These are phyloP conservation scores for Lactarius vividus DNA, from an alignment of 768 basidiomycete genomes.

Conservation along the genomic window DNA sequence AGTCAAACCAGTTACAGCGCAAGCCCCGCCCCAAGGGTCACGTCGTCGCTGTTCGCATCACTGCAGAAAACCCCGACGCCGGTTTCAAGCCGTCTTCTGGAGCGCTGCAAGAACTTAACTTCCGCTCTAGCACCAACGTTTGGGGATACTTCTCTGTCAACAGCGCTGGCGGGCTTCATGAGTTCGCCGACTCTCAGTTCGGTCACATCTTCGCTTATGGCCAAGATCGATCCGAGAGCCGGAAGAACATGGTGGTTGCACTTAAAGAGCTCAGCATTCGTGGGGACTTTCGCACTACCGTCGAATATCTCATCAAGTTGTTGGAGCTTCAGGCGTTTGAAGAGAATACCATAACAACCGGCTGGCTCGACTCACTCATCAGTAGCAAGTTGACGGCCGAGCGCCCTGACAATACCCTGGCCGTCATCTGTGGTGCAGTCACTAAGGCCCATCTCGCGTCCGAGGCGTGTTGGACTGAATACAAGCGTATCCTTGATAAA, in stretches of 20 bases:
- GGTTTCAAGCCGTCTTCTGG: conserved; percentile 99
- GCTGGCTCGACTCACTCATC: conserved; percentile 97
- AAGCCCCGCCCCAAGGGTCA: conserved; percentile 97
- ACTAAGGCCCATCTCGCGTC: conserved; percentile 91
- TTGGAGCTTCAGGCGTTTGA: conserved; percentile 95
- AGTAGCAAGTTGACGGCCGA: conserved; percentile 97
- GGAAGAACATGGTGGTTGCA: conserved; percentile 99
- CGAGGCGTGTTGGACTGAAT: conserved; percentile 87
- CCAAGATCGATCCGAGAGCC: conserved; percentile 88
- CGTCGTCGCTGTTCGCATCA: conserved; percentile 98
- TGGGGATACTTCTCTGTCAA: conserved; percentile 99
- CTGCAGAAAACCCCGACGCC: conserved; percentile 98
- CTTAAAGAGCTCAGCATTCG: conserved; percentile 98
- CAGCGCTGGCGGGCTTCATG: conserved; percentile 93
- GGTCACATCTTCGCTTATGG: conserved; percentile 99
- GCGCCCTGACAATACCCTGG: conserved; percentile 87
- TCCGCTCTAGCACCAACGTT: conserved; percentile 98
- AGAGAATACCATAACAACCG: conserved; percentile 97
- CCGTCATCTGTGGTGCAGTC: conserved; percentile 94
- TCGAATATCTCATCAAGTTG: conserved; percentile 98
- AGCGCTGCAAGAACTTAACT: conserved; percentile 96
- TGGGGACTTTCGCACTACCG: conserved; percentile 97
- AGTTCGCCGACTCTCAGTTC: conserved; percentile 99
- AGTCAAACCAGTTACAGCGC: conserved; percentile 83
- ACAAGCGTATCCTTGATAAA: conserved; percentile 94